Conservation (phyloP, 2,329 filamentous ascomycete genomes). For the Venturia aucupariae region DNA sequence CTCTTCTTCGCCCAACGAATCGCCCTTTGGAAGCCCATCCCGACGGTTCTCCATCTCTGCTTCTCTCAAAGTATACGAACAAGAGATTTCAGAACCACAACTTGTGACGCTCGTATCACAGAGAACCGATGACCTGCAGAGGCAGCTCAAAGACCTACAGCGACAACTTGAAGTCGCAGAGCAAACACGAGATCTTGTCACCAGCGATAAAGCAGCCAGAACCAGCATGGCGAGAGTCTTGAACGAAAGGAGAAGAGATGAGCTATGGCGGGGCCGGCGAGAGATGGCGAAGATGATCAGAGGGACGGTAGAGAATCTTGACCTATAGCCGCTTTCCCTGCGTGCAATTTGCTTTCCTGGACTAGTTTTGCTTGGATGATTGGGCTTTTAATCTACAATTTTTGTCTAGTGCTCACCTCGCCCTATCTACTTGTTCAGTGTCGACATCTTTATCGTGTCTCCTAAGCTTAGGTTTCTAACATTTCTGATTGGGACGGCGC, state of each 20-base stretch:
- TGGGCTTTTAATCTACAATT: background rate
- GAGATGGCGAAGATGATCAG: constrained; percentile 8
- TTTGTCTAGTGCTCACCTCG: background rate
- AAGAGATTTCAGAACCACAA: constrained; percentile 11
- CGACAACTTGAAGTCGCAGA: constrained; percentile 1
- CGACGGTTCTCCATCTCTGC: background rate
- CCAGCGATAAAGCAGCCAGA: background rate
- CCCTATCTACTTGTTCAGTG: background rate
- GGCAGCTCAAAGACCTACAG: constrained; percentile 5
- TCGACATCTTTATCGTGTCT: background rate
- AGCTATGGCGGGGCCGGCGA: background rate
- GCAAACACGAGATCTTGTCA: background rate
- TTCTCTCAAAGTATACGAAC: constrained; percentile 4
- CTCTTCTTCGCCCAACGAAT: background rate
- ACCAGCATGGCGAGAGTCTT: background rate
- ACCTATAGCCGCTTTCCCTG: background rate
- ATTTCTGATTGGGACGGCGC: background rate
- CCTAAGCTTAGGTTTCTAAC: background rate
- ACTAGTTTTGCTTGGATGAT: background rate
- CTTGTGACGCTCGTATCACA: background rate
- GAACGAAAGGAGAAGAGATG: constrained; percentile 9
- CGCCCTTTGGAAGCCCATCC: background rate
- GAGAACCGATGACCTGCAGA: background rate
- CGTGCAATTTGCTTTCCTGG: background rate
- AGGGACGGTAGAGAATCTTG: constrained; percentile 1